Evolutionary conservation across 345 rosid species (phyloP).

Genomic region (Moringa oleifera): DNA sequence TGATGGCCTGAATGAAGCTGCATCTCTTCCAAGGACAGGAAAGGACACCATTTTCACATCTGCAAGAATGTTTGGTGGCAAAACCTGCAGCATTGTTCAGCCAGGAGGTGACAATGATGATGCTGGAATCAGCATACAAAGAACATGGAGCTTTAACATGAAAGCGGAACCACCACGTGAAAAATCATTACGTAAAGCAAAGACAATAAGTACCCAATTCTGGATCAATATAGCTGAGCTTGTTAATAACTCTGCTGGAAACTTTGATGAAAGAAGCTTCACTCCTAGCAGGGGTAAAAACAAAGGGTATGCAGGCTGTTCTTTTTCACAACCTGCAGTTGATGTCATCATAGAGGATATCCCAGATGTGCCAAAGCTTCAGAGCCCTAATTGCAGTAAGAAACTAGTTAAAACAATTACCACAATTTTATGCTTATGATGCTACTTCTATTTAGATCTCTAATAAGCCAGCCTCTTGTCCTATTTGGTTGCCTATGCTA

Average conservation of each 20-base stretch:
- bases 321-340: background rate
- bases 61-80: background rate
- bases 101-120: background rate
- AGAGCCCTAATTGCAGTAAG: background rate
- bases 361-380: background rate
- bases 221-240: constrained; percentile 4
- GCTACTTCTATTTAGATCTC: no score
- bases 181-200: background rate
- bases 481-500: no score
- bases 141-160: background rate
- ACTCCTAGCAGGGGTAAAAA: background rate
- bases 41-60: background rate
- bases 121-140: background rate
- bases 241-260: background rate
- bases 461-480: no score
- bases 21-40: background rate
- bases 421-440: background rate
- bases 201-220: background rate
- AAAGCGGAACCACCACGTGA: background rate
- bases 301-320: background rate
- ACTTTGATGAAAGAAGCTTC: constrained; percentile 13
- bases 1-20: background rate
- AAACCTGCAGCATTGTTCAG: background rate
- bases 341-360: background rate
- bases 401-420: no score